Percentiles rank a stretch among this genome's conserved stretches.
These are phyloP conservation scores for Saururus chinensis DNA, from an alignment of 164 flowering plant species.

Conservation along the genomic window DNA sequence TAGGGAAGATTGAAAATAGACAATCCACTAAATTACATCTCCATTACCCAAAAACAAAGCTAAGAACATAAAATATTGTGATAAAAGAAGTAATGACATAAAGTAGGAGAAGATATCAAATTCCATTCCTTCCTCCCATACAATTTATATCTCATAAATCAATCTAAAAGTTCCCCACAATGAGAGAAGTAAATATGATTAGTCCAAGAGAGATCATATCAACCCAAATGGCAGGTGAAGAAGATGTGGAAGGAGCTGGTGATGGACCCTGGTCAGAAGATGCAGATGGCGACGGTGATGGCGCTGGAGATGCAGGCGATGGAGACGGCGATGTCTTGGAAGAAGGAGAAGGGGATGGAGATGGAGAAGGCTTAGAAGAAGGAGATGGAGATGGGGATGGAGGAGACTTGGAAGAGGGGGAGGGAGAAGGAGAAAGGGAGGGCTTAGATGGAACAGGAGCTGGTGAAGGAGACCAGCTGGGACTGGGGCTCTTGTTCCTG, in stretches of 20 bases:
- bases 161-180: not conserved
- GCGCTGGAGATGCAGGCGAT: slow-evolving; percentile 1
- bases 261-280: not conserved
- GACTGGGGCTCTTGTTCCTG: slow-evolving; percentile 5
- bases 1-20: too few relatives aligned
- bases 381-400: slow-evolving; percentile 1
- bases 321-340: not conserved
- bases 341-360: not conserved
- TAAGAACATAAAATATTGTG: too few relatives aligned
- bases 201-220: not conserved
- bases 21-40: too few relatives aligned
- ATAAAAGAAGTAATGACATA: too few relatives aligned
- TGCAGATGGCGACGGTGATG: slow-evolving; percentile 2
- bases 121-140: too few relatives aligned
- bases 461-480: slow-evolving; percentile 1
- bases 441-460: not conserved
- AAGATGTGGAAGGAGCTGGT: not conserved
- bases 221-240: not conserved
- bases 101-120: too few relatives aligned
- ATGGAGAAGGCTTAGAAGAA: not conserved
- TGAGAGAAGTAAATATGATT: not conserved
- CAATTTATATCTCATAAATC: too few relatives aligned
- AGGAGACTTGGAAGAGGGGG: slow-evolving; percentile 1
- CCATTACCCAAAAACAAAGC: too few relatives aligned
- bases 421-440: not conserved